Base-by-base conservation (phyloP, 1,284 basidiomycete genomes). In the Puccinia polysora region DNA sequence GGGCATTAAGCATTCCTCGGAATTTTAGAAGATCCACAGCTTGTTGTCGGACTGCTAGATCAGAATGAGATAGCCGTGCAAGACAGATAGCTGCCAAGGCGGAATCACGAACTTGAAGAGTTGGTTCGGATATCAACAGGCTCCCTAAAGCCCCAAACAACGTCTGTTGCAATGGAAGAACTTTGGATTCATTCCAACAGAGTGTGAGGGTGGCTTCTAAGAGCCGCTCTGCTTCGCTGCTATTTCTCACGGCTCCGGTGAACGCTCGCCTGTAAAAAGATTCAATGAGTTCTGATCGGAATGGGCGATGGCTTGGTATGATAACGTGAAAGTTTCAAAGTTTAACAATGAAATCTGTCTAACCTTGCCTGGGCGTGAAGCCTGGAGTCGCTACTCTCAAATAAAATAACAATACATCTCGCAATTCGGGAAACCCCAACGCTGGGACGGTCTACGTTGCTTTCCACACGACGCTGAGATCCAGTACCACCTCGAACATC, bases 101-200 rank as follows among this genome's bases (percentile, higher is more conserved):
- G 7, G 47, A 49, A 28, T 64, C 47, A 5, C 69, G 69, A 30
- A 72, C 40, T 43, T 43, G 47, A 34, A 72, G 60, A 32, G 15
- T 64, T 43, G 60, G 69, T n/a, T 72, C 59, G 10, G 59, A 30
- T 34, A 56, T 55, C 28, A 72, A 47, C 14, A 52, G 28, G 38
- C 34, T 55, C 10, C 69, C 36, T 14, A 72, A 53, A 28, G 56
- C 50, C 30, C 60, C 59, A 63, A 72, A 72, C 36, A 72, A 55
- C 18, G 69, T 64, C 40, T 64, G 69, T 40, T 34, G 32, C 40
- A 72, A 30, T 18, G 59, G 50, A 18, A 63, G 40, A 30, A 36
- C 5, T 15, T 72, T 50, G 12, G 69, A 49, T 56, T 63, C 59
- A 49, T 49, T 72, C 69, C 69, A 72, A 49, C 59, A 72, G 7